phyloP scores from a whole-genome alignment of 164 flowering plant species.

The Vitis cinerea region DNA sequence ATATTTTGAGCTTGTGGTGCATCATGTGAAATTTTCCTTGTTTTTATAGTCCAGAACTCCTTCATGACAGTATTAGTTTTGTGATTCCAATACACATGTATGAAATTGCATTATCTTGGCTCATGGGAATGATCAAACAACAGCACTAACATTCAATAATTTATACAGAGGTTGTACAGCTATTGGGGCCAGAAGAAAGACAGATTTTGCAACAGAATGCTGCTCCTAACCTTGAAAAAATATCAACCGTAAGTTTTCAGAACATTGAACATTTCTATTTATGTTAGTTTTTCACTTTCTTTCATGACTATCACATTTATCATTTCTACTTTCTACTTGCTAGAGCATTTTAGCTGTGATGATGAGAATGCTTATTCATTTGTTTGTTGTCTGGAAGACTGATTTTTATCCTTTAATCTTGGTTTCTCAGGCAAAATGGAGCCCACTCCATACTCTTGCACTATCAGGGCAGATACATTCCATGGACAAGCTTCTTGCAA shows the following conservation, averaged over 20 bases:
- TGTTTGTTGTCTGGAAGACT: neutral
- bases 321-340: neutral
- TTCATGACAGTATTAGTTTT: neutral
- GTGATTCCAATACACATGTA: neutral
- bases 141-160: neutral
- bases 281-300: neutral
- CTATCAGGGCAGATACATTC: slow-evolving; percentile 62
- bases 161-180: slow-evolving; percentile 73
- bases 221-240: slow-evolving; percentile 50
- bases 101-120: neutral
- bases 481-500: slow-evolving; percentile 71
- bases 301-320: neutral
- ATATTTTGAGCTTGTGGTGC: no score
- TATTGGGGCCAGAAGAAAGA: slow-evolving; percentile 72
- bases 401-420: neutral
- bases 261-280: neutral
- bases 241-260: slow-evolving; percentile 64
- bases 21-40: no score
- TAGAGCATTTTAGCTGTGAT: neutral
- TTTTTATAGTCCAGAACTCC: neutral
- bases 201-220: slow-evolving; percentile 61
- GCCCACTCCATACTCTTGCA: slow-evolving; percentile 70
- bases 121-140: neutral
- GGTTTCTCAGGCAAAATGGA: slow-evolving; percentile 59
- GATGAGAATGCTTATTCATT: neutral